phyloP scores from a whole-genome alignment of 169 alveolate species.

The Cryptosporidium parvum region DNA sequence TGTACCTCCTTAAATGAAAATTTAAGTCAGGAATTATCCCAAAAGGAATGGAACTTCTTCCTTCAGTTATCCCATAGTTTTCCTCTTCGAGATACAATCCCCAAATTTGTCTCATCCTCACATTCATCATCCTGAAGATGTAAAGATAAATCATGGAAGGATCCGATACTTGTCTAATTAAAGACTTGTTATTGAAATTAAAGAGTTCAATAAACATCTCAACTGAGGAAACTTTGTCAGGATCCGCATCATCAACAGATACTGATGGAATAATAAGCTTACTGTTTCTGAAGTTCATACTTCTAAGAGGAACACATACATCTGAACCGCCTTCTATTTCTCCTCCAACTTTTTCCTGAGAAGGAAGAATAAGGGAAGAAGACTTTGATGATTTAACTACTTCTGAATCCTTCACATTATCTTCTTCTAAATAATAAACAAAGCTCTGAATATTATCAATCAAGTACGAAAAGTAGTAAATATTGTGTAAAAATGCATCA shows the following conservation, averaged over 20 bases:
- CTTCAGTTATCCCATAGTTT: not conserved
- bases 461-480: constrained; percentile 40
- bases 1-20: constrained; percentile 51
- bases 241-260: constrained; percentile 2
- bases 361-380: not conserved
- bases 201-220: constrained; percentile 32
- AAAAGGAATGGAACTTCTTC: not conserved
- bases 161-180: not conserved
- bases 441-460: constrained; percentile 25
- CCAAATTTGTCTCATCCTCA: not conserved
- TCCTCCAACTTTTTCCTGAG: not conserved
- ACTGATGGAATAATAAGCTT: constrained; percentile 43
- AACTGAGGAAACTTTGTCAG: not conserved
- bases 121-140: constrained; percentile 15
- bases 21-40: constrained; percentile 41
- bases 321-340: not conserved
- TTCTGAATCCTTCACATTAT: not conserved
- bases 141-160: not conserved
- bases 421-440: not conserved
- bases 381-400: not conserved
- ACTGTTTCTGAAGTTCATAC: constrained; percentile 13
- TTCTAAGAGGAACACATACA: constrained; percentile 12
- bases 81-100: not conserved
- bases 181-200: constrained; percentile 38
- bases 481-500: constrained; percentile 45